Evolutionary conservation across 495 filamentous ascomycete genomes (phyloP), one percentile per base, ranked within the genome.

Genomic region (Talaromyces stipitatus): DNA sequence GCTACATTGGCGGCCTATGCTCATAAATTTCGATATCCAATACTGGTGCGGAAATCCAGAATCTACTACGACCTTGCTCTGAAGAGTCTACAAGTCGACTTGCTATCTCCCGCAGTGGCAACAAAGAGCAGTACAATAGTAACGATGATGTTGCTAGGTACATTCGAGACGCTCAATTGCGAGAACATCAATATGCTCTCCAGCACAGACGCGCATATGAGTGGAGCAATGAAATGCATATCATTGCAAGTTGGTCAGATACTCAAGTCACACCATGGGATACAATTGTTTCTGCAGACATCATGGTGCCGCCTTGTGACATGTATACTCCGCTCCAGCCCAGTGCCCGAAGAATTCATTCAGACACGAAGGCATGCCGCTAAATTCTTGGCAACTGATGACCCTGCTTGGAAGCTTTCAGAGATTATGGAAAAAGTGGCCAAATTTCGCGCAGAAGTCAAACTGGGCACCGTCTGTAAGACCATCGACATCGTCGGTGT

Each of bases 261-360:
- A 54, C 32, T 54, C 18, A 33, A 41, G 18, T 26, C 51, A 12
- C 51, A 30, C 28, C 29, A 54, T 24, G 20, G 51, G 7, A 8
- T 54, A 20, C 51, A 54, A 16, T 23, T 54, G 30, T 54, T 54
- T 54, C 32, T 33, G 32, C 51, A 54, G 5, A 54, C 30, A 12
- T 54, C 28, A 10, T 33, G 28, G 20, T 54, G 51, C 20, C 30
- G 28, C 8, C 30, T 33, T 4, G 20, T 54, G 9, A 24, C 51
- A 10, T 54, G 18, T 8, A 24, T 54, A 36, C 28, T 54, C 6
- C 20, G 22, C 32, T 54, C 51, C 16, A 22, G 29, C 3, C 30
- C 20, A 30, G 16, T 54, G 23, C 51, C 51, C 22, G 12, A 4
- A 36, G 29, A 41, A n/a, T 16, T 54, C 18, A 33, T 20, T 23